These are phyloP conservation scores for Paramecium primaurelia DNA, from an alignment of 73 alveolate species.

Conservation along the genomic window DNA sequence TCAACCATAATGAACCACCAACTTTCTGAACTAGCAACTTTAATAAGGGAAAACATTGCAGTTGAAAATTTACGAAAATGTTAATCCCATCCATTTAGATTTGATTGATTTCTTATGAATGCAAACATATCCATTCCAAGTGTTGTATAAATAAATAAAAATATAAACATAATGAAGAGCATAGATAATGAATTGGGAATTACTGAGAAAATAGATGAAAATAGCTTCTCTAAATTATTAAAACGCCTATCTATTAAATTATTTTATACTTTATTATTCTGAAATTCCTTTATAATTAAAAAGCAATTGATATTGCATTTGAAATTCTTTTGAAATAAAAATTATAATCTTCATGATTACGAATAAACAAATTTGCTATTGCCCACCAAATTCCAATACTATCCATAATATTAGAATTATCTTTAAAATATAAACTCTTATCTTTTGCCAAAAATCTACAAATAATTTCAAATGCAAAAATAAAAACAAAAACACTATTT, in stretches of 20 bases:
- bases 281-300: slow-evolving; percentile 9
- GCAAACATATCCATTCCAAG: slow-evolving; percentile 58
- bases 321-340: background rate
- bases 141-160: slow-evolving; percentile 41
- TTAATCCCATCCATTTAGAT: slow-evolving; percentile 52
- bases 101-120: background rate
- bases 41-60: slow-evolving; percentile 40
- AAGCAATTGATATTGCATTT: background rate
- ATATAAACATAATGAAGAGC: slow-evolving; percentile 32
- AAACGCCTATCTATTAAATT: background rate
- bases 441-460: slow-evolving; percentile 17
- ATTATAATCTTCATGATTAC: background rate
- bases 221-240: slow-evolving; percentile 27
- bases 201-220: slow-evolving; percentile 27
- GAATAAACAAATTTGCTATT: background rate
- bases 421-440: background rate
- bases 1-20: slow-evolving; percentile 53
- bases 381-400: slow-evolving; percentile 24
- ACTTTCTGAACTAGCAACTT: slow-evolving; percentile 57
- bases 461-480: background rate
- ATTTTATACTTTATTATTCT: slow-evolving; percentile 24
- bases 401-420: background rate
- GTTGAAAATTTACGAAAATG: slow-evolving; percentile 56
- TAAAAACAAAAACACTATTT: background rate
- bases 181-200: slow-evolving; percentile 42